Percentiles rank a stretch among this genome's conserved stretches.
Conservation (phyloP, 148 eudicot genomes). For the Gaultheria prostrata region DNA sequence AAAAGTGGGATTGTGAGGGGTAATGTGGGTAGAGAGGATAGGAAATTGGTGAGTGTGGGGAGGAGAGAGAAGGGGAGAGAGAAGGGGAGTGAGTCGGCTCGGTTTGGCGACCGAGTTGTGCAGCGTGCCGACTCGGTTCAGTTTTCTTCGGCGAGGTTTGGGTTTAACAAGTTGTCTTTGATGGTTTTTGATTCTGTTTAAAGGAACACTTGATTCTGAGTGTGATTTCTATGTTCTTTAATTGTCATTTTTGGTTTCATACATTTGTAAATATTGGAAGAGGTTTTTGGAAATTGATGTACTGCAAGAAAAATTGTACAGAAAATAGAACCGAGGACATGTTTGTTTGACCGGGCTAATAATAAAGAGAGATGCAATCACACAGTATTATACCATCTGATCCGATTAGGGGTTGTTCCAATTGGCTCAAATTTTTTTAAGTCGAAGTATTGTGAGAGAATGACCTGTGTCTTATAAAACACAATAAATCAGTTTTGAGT, state of each 20-base stretch:
- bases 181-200: slow-evolving; percentile 1
- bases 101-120: slow-evolving; percentile 48
- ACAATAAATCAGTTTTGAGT: too few relatives aligned
- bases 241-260: not conserved
- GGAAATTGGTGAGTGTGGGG: slow-evolving; percentile 33
- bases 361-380: too few relatives aligned
- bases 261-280: not conserved
- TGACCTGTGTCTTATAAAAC: too few relatives aligned
- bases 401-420: too few relatives aligned
- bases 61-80: slow-evolving; percentile 26
- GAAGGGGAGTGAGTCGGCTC: slow-evolving; percentile 54
- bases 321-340: not conserved
- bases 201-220: not conserved
- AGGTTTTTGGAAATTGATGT: not conserved
- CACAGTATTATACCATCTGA: too few relatives aligned
- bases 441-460: too few relatives aligned
- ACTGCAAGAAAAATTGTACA: not conserved
- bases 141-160: slow-evolving; percentile 48
- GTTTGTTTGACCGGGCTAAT: not conserved
- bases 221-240: not conserved
- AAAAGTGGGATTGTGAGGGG: slow-evolving; percentile 36
- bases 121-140: slow-evolving; percentile 45
- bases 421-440: too few relatives aligned
- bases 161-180: slow-evolving; percentile 33
- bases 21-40: slow-evolving; percentile 33